A percentile compares a stretch with the other conserved stretches of the same genome.
phyloP scores from a whole-genome alignment of 2,329 filamentous ascomycete genomes.

The Zasmidium cellare region DNA sequence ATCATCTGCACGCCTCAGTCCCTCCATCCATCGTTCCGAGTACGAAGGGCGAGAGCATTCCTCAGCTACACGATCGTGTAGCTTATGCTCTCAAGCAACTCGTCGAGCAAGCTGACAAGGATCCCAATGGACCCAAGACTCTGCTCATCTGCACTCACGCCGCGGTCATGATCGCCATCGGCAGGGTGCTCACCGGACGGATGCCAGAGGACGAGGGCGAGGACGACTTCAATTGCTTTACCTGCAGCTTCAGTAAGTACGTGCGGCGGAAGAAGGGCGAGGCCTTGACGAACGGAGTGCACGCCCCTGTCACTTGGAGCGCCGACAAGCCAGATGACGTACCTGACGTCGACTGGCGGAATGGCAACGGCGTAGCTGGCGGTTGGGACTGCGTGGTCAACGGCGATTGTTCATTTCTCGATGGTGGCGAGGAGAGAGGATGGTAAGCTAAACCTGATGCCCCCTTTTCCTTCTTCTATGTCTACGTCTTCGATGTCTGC shows the following conservation, averaged over 20 bases:
- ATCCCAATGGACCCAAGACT: constrained; percentile 63
- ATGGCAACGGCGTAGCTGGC: constrained; percentile 64
- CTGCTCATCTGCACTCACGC: constrained; percentile 87
- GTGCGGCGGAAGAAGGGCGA: constrained; percentile 40
- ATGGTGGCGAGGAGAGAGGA: constrained; percentile 78
- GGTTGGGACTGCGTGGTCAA: constrained; percentile 80
- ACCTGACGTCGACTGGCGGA: constrained; percentile 55
- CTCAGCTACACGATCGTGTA: constrained; percentile 76
- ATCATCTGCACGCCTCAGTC: constrained; percentile 50
- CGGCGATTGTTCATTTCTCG: constrained; percentile 82
- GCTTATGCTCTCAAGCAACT: constrained; percentile 69
- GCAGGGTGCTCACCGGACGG: constrained; percentile 73
- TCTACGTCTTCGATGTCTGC: not conserved
- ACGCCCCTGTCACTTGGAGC: constrained; percentile 27
- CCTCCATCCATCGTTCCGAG: constrained; percentile 60
- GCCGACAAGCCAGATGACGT: constrained; percentile 35
- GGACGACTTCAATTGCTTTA: constrained; percentile 84
- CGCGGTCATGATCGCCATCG: constrained; percentile 82
- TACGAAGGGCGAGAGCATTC: constrained; percentile 75
- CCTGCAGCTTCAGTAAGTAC: constrained; percentile 76
- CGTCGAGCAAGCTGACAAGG: constrained; percentile 68
- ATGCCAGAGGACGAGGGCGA: constrained; percentile 70
- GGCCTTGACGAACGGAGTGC: constrained; percentile 13
- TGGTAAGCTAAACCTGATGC: constrained; percentile 62
- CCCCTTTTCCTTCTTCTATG: constrained; percentile 19